Percentiles rank a stretch among this genome's conserved stretches.
phyloP scores from a whole-genome alignment of 2,329 filamentous ascomycete species.

The Cercospora brassicicola region DNA sequence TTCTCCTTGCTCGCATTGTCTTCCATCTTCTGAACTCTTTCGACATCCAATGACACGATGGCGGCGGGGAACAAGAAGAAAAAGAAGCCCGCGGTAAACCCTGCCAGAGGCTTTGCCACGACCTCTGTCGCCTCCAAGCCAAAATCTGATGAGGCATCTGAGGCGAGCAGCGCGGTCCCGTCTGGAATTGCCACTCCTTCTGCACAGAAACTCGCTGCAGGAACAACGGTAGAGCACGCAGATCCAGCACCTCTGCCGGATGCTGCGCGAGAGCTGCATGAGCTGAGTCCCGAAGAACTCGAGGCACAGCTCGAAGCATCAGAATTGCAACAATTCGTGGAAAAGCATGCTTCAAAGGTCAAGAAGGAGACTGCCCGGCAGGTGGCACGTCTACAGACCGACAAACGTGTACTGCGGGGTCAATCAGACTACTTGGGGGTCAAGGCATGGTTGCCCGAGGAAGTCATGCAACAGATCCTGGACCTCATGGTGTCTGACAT shows the following conservation, averaged over 20 bases:
- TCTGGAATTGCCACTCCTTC: slow-evolving; percentile 36
- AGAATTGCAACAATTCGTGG: slow-evolving; percentile 84
- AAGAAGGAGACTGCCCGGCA: slow-evolving; percentile 78
- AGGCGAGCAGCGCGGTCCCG: slow-evolving; percentile 30
- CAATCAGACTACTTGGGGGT: slow-evolving; percentile 73
- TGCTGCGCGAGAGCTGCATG: slow-evolving; percentile 44
- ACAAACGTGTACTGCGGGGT: slow-evolving; percentile 74
- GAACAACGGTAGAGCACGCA: slow-evolving; percentile 34
- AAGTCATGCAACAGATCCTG: slow-evolving; percentile 75
- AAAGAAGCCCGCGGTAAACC: slow-evolving; percentile 84
- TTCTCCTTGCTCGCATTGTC: background rate
- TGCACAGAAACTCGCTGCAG: slow-evolving; percentile 25
- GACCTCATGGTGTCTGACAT: slow-evolving; percentile 67
- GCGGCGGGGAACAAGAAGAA: slow-evolving; percentile 61
- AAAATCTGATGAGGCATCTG: slow-evolving; percentile 51
- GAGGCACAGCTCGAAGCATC: slow-evolving; percentile 85
- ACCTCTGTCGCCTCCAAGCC: slow-evolving; percentile 75
- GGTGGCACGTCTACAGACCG: slow-evolving; percentile 75
- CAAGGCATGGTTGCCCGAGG: slow-evolving; percentile 75
- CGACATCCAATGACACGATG: slow-evolving; percentile 25
- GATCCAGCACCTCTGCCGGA: slow-evolving; percentile 15
- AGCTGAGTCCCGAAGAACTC: slow-evolving; percentile 80
- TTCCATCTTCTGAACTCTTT: background rate
- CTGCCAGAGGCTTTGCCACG: slow-evolving; percentile 88
- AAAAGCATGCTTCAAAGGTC: slow-evolving; percentile 77